Evolutionary conservation across 352 stramenopile species (phyloP), one percentile per base, ranked within the genome.

Genomic region (Globisporangium mamillatum): DNA sequence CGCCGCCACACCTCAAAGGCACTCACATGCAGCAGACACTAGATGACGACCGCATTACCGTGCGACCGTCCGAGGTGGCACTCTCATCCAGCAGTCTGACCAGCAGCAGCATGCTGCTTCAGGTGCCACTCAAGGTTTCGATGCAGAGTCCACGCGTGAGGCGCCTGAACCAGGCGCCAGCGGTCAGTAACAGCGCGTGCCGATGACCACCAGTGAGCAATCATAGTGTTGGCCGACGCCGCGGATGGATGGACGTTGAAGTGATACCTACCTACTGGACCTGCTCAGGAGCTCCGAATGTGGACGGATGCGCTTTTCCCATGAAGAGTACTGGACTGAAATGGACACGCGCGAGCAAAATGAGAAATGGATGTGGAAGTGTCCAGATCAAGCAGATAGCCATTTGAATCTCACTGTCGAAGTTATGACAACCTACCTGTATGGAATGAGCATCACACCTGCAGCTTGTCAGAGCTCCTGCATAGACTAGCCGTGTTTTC

Each of bases 131-230:
- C 44, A 56, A 22, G 27, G 25, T 48, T 4, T 52, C 63, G 22
- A 10, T 38, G 56, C 52, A 36, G 52, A 62, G 52, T 41, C 63
- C 63, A 9, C 63, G 63, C 18, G 38, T 59, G 22, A 67, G 32
- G 52, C 63, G 52, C 6, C 32, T 54, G 22, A 41, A 55, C 22
- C 56, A 50, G 9, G 44, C 44, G 3, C 44, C 18, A n/a, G 6
- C 44, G 44, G 18, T 12, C 18, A 52, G 5, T 10, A 18, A 44
- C 10, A 52, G 44, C 18, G 18, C 4, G 44, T 6, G 3, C 24
- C 18, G 18, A 24, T 52, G 44, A 38, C 14, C 22, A 24, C 4
- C 22, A 38, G 5, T 38, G 4, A 60, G 25, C 54, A 27, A 41
- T 41, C 54, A 25, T 6, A 25, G 53, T 24, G 24, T 29, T n/a